Percentiles rank a stretch among this genome's conserved stretches.
Evolutionary conservation across 768 basidiomycete genomes (phyloP).

Genomic region (Naganishia friedmannii): DNA sequence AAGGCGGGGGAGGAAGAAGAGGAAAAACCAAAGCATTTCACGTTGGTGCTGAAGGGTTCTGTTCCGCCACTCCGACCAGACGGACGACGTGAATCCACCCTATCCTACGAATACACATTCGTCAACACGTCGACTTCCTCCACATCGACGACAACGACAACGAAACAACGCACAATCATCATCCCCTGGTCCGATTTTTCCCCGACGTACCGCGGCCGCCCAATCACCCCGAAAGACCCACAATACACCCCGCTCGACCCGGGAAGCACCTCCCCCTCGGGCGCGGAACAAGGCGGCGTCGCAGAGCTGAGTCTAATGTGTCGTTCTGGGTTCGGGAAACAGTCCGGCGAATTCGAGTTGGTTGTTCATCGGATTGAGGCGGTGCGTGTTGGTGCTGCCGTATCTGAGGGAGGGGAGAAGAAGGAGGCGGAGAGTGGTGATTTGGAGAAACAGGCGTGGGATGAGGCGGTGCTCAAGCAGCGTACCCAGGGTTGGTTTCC

Average conservation of each 20-base stretch:
- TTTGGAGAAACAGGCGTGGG: constrained; percentile 18
- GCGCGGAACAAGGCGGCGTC: constrained; percentile 30
- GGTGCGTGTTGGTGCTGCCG: constrained; percentile 3
- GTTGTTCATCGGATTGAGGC: constrained; percentile 40
- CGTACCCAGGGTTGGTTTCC: constrained; percentile 8
- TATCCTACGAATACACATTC: constrained; percentile 47
- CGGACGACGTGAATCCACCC: constrained; percentile 37
- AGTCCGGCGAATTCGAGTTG: constrained; percentile 50
- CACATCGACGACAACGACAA: neutral
- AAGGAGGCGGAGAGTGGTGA: constrained; percentile 25
- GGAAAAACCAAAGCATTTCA: constrained; percentile 32
- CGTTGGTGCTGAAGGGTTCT: constrained; percentile 48
- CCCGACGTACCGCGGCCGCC: constrained; percentile 49
- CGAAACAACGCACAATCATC: neutral
- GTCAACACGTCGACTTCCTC: constrained; percentile 19
- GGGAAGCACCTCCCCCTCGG: constrained; percentile 12
- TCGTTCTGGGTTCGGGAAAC: constrained; percentile 50
- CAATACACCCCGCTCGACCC: constrained; percentile 42
- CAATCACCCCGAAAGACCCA: constrained; percentile 37
- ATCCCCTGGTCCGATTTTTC: constrained; percentile 46
- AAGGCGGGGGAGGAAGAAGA: neutral
- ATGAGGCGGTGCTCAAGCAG: neutral
- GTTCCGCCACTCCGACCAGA: constrained; percentile 34
- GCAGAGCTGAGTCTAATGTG: constrained; percentile 52
- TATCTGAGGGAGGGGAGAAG: constrained; percentile 19